Evolutionary conservation across 768 basidiomycete genomes (phyloP).

Genomic region (Lactarius hengduanensis): DNA sequence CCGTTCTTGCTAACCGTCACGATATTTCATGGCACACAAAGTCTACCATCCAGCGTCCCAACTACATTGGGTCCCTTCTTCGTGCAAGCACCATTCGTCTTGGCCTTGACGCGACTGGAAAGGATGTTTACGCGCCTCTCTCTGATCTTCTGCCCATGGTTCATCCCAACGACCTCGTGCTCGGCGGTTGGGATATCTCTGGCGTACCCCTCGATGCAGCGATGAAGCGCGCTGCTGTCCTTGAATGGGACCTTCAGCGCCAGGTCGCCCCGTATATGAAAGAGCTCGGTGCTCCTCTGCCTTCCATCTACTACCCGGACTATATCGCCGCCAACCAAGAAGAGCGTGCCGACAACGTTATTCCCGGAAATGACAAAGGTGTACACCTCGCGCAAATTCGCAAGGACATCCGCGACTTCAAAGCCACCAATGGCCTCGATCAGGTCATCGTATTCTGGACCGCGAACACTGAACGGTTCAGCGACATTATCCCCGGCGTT

Average conservation of each 20-base stretch:
- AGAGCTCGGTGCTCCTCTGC: conserved; percentile 75
- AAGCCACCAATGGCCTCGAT: conserved; percentile 76
- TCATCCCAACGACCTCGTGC: conserved; percentile 95
- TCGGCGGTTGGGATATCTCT: conserved; percentile 99
- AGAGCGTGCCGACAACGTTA: conserved; percentile 90
- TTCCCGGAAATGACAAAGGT: conserved; percentile 84
- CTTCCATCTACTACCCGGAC: conserved; percentile 95
- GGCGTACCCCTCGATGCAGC: conserved; percentile 81
- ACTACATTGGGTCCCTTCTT: conserved; percentile 96
- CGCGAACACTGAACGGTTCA: conserved; percentile 97
- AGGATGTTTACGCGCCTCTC: conserved; percentile 91
- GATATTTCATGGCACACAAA: conserved; percentile 95
- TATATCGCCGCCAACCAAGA: conserved; percentile 99
- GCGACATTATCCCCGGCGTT: conserved; percentile 88
- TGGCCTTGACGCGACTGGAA: conserved; percentile 75
- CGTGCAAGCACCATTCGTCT: conserved; percentile 94
- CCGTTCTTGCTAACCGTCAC: conserved; percentile 94
- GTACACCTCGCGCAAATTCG: conserved; percentile 90
- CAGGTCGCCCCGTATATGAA: conserved; percentile 89
- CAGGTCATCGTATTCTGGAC: conserved; percentile 97
- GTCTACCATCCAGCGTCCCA: conserved; percentile 86
- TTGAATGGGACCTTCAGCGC: conserved; percentile 96
- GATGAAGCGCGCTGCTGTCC: conserved; percentile 89
- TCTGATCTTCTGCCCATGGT: conserved; percentile 96
- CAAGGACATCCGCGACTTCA: conserved; percentile 92